These are phyloP conservation scores for Rhizomucor miehei DNA, from an alignment of 371 early-diverging fungal genomes.

Conservation along the genomic window DNA sequence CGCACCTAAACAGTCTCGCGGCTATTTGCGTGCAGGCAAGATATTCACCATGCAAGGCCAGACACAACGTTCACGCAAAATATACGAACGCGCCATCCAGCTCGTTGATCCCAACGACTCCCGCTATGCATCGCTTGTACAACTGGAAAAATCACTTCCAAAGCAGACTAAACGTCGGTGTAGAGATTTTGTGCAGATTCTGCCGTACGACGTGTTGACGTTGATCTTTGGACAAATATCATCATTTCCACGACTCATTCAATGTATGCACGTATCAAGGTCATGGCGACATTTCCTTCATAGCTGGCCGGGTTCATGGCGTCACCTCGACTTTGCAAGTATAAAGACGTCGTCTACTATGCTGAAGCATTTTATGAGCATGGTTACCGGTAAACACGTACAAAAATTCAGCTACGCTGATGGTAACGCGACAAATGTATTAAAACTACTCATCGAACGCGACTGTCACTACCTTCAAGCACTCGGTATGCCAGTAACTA, in stretches of 20 bases:
- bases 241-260: slow-evolving; percentile 32
- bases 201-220: slow-evolving; percentile 35
- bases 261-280: slow-evolving; percentile 32
- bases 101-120: slow-evolving; percentile 17
- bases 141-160: slow-evolving; percentile 1
- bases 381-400: slow-evolving; percentile 26
- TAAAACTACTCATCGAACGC: slow-evolving; percentile 21
- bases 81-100: slow-evolving; percentile 22
- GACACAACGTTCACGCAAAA: slow-evolving; percentile 10
- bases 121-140: slow-evolving; percentile 15
- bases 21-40: slow-evolving; percentile 38
- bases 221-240: slow-evolving; percentile 25
- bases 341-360: slow-evolving; percentile 8
- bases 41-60: slow-evolving; percentile 19
- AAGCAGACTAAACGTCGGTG: slow-evolving; percentile 2
- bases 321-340: slow-evolving; percentile 24
- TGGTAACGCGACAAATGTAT: slow-evolving; percentile 11
- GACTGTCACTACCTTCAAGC: slow-evolving; percentile 31
- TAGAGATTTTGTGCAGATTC: slow-evolving; percentile 22
- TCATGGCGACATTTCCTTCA: slow-evolving; percentile 28
- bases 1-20: slow-evolving; percentile 27
- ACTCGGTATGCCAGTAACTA: slow-evolving; percentile 36
- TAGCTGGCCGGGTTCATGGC: slow-evolving; percentile 40
- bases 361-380: slow-evolving; percentile 21
- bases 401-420: slow-evolving; percentile 12